Base-by-base conservation (phyloP, 1,284 basidiomycete species). In the Irpex rosettiformis region DNA sequence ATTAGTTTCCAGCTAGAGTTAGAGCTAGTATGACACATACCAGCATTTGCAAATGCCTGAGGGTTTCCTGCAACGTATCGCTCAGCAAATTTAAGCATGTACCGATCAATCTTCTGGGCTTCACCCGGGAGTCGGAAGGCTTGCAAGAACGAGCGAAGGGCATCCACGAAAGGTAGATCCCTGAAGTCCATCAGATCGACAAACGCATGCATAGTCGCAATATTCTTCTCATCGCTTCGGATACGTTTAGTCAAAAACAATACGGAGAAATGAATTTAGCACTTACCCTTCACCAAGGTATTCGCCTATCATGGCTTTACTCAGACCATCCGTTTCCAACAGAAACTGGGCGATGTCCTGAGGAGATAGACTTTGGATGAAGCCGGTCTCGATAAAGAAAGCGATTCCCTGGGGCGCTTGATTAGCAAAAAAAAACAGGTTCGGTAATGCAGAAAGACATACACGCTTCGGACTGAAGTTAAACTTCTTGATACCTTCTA, bases 401-500 rank as follows among this genome's bases (percentile, higher is more conserved):
- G 92, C 82, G 54, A 99, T 84, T 18, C 97, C 97, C 85, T 95
- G 59, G 58, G 52, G 55, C 57, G 30, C 24, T 27, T 8, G 3
- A 42, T 42, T 3, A 43, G 22, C 13, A 53, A 40, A 7, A 27
- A 6, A 16, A 6, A 37, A 7, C 11, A 40, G 33, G 37, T 37
- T 13, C 22, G 33, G 29, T 21, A 30, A 3, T 27, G 10, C 73
- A 24, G 24, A 24, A 51, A 8, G 10, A 51, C 78, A 42, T 66
- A 91, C 93, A 66, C 88, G 83, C 75, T 97, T 98, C 10, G 97
- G 96, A 75, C 98, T 99, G 78, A 91, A 96, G 75, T 99, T 99
- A 78, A 99, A 99, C 73, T 94, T 94, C 74, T 91, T 94, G 72
- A 99, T 93, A 28, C 96, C 98, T 70, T 99, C 97, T 49, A 97